Conservation (phyloP, 2,329 filamentous ascomycete genomes). For the Monosporascus sp. region DNA sequence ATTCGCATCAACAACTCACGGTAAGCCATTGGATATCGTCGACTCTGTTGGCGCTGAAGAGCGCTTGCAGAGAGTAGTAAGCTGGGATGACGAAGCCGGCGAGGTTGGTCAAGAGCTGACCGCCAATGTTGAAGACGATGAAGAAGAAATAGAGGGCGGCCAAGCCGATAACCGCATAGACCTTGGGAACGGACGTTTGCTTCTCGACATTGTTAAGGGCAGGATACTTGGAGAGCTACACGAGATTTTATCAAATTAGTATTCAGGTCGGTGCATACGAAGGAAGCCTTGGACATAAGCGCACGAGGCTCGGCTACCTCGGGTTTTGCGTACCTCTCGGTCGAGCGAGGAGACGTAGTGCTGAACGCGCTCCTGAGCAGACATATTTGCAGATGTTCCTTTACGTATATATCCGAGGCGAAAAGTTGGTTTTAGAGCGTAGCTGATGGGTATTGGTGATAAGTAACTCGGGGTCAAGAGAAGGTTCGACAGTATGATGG, state of each 20-base stretch:
- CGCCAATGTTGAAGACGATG: conserved; percentile 87
- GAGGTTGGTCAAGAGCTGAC: conserved; percentile 81
- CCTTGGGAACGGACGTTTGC: conserved; percentile 77
- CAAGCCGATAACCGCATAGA: conserved; percentile 73
- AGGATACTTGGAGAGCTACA: conserved; percentile 79
- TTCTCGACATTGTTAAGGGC: conserved; percentile 80
- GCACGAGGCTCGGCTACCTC: conserved; percentile 1
- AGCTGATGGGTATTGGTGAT: conserved; percentile 3
- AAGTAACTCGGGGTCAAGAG: neutral
- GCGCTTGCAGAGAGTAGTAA: conserved; percentile 76
- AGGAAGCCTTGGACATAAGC: conserved; percentile 2
- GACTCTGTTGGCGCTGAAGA: conserved; percentile 65
- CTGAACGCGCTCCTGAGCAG: conserved; percentile 70
- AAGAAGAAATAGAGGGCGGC: conserved; percentile 82
- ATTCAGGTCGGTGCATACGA: conserved; percentile 8
- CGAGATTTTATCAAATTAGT: conserved; percentile 11
- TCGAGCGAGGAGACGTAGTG: conserved; percentile 75
- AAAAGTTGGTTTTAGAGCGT: conserved; percentile 3
- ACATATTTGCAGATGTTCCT: conserved; percentile 49
- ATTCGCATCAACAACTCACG: conserved; percentile 39
- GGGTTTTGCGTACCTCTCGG: conserved; percentile 59
- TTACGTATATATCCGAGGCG: conserved; percentile 3
- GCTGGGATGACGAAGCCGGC: conserved; percentile 77
- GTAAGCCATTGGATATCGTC: conserved; percentile 81
- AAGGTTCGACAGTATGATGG: neutral